phyloP scores from a whole-genome alignment of 768 basidiomycete species.

The Crucibulum laeve region DNA sequence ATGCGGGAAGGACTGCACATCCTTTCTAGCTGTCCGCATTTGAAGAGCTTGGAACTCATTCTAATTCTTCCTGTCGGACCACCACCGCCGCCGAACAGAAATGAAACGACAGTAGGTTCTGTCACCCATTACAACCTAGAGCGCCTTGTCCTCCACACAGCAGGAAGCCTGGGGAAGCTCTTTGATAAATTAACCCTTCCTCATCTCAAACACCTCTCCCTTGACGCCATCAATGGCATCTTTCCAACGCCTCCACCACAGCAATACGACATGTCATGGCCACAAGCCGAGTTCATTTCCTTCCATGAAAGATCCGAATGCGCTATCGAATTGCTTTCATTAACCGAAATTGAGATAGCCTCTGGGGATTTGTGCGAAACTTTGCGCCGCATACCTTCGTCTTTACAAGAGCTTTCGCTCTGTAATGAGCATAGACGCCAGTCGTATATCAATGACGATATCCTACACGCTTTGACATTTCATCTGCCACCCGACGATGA shows the following conservation, averaged over 20 bases:
- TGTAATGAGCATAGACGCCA: constrained; percentile 9
- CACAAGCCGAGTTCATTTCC: constrained; percentile 15
- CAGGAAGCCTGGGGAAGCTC: constrained; percentile 14
- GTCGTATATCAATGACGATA: constrained; percentile 13
- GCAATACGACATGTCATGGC: constrained; percentile 12
- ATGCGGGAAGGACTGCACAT: constrained; percentile 15
- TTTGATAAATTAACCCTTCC: constrained; percentile 20
- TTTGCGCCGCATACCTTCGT: constrained; percentile 9
- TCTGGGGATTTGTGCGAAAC: constrained; percentile 8
- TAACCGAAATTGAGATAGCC: constrained; percentile 12
- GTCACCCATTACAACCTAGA: constrained; percentile 14
- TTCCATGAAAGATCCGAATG: constrained; percentile 19
- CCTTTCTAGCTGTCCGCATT: constrained; percentile 11
- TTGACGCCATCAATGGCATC: constrained; percentile 11
- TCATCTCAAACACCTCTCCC: constrained; percentile 13
- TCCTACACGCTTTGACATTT: constrained; percentile 12
- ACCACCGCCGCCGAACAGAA: neutral
- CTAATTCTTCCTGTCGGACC: constrained; percentile 6
- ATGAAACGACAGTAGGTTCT: neutral
- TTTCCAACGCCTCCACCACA: constrained; percentile 5
- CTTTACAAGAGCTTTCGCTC: constrained; percentile 12
- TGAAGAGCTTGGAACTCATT: constrained; percentile 9
- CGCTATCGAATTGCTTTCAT: constrained; percentile 8
- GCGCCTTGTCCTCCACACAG: constrained; percentile 13
- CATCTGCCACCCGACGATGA: neutral